These are phyloP conservation scores for Penicillium soppii DNA, from an alignment of 495 filamentous ascomycete species.

Conservation along the genomic window DNA sequence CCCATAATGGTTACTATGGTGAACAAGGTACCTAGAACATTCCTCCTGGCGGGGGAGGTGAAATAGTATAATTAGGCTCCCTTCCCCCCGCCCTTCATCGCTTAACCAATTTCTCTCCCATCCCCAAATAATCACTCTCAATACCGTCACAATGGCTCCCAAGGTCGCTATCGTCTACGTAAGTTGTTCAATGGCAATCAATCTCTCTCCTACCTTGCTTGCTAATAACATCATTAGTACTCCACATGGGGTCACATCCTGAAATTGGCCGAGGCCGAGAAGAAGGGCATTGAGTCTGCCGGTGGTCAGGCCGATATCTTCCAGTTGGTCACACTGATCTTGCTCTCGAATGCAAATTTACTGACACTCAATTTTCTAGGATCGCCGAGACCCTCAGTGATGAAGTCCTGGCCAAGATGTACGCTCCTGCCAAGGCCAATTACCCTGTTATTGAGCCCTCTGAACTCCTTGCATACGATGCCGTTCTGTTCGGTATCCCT, in stretches of 20 bases:
- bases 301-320: slow-evolving; percentile 76
- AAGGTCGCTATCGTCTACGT: slow-evolving; percentile 90
- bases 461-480: slow-evolving; percentile 77
- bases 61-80: slow-evolving; percentile 7
- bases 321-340: slow-evolving; percentile 57
- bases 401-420: slow-evolving; percentile 83
- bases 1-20: slow-evolving; percentile 1
- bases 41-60: slow-evolving; percentile 2
- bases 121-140: not conserved
- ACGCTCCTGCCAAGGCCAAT: slow-evolving; percentile 76
- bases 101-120: slow-evolving; percentile 1
- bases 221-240: slow-evolving; percentile 56
- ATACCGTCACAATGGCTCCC: slow-evolving; percentile 72
- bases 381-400: slow-evolving; percentile 81
- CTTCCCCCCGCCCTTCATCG: not conserved
- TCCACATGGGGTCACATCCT: slow-evolving; percentile 94
- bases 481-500: slow-evolving; percentile 91
- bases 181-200: slow-evolving; percentile 35
- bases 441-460: slow-evolving; percentile 67
- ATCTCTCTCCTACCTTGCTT: not conserved
- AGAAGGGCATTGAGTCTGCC: slow-evolving; percentile 83
- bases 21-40: not conserved
- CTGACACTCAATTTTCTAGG: slow-evolving; percentile 37
- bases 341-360: not conserved
- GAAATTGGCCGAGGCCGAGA: slow-evolving; percentile 83